Evolutionary conservation across 2,329 filamentous ascomycete genomes (phyloP), one percentile per base, ranked within the genome.

Genomic region (Aspergillus viridinutans): DNA sequence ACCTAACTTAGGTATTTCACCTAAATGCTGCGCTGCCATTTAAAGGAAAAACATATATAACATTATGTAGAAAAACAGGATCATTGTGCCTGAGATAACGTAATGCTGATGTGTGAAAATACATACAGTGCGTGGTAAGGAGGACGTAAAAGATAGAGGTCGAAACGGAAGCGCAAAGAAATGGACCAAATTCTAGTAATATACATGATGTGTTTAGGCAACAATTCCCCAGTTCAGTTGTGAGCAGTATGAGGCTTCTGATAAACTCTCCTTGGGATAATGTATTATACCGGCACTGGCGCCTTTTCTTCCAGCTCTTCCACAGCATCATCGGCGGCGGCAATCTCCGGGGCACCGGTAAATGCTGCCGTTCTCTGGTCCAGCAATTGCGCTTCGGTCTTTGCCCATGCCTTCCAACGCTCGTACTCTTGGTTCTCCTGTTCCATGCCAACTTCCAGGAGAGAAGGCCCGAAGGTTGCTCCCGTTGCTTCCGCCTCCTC

Each of bases 401-500:
- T 71, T 8, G 92, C 91, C 90, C 91, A 96, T 26, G 69, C 69
- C 81, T 92, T 93, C 94, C 94, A 99, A 61, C 80, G 78, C 75
- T 97, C 90, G 73, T 86, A 96, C 58, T 85, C 80, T 65, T 82
- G 76, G 75, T 95, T 86, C 76, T 99, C 94, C 53, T 96, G 81
- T 60, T 87, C 79, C 85, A 94, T 90, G 63, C 90, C 86, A 56
- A 96, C 80, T 58, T 96, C 87, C 52, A 92, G 72, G 58, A 84
- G 82, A 45, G 84, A 81, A 74, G 88, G 89, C 72, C 91, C 91
- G 72, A 97, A 97, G 80, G 91, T 91, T 52, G 92, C 92, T 53
- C 94, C 94, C 5, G 89, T 88, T 67, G 89, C 84, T 61, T 86
- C 80, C 28, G 94, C 93, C 76, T 99, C 94, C 76, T 99, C 94